Conservation (phyloP, 2,329 filamentous ascomycete genomes). For the Clonostachys rhizophaga region DNA sequence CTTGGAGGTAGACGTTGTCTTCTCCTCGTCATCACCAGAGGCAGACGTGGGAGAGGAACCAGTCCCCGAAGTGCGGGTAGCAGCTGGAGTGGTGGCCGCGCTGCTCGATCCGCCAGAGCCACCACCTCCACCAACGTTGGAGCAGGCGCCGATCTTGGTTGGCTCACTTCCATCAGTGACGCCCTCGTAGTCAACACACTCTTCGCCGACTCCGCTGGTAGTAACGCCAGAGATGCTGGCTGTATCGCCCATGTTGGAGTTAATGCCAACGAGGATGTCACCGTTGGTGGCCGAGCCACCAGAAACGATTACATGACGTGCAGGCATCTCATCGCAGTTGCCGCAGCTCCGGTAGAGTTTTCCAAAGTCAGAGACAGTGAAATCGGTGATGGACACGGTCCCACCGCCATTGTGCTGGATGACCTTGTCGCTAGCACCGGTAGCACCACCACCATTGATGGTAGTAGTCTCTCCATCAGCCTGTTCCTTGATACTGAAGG, state of each 20-base stretch:
- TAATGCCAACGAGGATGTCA: slow-evolving; percentile 26
- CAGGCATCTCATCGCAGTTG: slow-evolving; percentile 27
- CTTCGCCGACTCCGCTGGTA: slow-evolving; percentile 3
- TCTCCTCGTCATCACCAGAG: too few relatives aligned
- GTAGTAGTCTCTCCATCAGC: background rate
- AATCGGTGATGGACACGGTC: slow-evolving; percentile 28
- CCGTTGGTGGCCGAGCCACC: slow-evolving; percentile 35
- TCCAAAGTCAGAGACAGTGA: slow-evolving; percentile 37
- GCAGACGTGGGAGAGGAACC: too few relatives aligned
- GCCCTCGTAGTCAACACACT: slow-evolving; percentile 14
- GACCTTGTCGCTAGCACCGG: slow-evolving; percentile 4
- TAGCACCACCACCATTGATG: slow-evolving; percentile 31
- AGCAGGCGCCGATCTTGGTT: slow-evolving; percentile 16
- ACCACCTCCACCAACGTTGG: slow-evolving; percentile 8
- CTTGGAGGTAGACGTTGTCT: too few relatives aligned
- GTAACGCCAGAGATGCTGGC: slow-evolving; percentile 7
- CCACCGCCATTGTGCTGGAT: slow-evolving; percentile 30
- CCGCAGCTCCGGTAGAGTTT: slow-evolving; percentile 42
- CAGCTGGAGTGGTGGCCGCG: background rate
- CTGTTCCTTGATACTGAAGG: slow-evolving; percentile 25
- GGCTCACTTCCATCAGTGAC: slow-evolving; percentile 17
- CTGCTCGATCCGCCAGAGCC: slow-evolving; percentile 4
- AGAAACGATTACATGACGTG: slow-evolving; percentile 30
- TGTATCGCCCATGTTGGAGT: slow-evolving; percentile 22
- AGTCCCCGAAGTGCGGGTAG: too few relatives aligned